Evolutionary conservation across 345 rosid genomes (phyloP).

Genomic region (Lepidium sativum): DNA sequence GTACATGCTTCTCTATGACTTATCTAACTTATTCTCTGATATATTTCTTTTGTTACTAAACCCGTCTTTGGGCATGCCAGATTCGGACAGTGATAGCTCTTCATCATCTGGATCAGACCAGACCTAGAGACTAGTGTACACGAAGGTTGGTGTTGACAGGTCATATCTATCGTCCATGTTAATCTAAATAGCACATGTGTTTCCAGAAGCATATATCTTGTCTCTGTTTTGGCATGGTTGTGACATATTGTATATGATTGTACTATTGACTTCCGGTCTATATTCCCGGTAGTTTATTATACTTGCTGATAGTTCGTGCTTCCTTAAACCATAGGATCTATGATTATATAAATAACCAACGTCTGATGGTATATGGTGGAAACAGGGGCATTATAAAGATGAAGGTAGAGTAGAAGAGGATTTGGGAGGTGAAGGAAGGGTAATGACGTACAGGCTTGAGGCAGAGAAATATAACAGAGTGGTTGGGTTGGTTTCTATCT

Average conservation of each 20-base stretch:
- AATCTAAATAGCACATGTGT: not conserved
- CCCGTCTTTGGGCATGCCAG: constrained; percentile 33
- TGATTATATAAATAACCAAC: too few species aligned
- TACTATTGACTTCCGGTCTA: too few species aligned
- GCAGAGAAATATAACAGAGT: constrained; percentile 12
- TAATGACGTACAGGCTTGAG: constrained; percentile 21
- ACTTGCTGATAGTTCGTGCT: not conserved
- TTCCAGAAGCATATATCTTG: not conserved
- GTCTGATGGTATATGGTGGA: constrained; percentile 1
- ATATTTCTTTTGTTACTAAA: not conserved
- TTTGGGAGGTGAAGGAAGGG: constrained; percentile 12
- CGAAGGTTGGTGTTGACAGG: constrained; percentile 13
- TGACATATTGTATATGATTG: not conserved
- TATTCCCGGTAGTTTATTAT: not conserved
- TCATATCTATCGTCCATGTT: not conserved
- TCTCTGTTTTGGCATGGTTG: not conserved
- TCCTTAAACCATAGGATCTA: not conserved
- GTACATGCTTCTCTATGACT: constrained; percentile 29
- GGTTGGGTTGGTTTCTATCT: not conserved
- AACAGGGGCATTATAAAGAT: constrained; percentile 16
- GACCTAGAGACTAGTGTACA: constrained; percentile 12
- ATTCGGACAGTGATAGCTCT: constrained; percentile 87
- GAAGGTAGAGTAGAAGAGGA: constrained; percentile 20
- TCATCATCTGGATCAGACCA: constrained; percentile 82
- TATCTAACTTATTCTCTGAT: not conserved